These are phyloP conservation scores for Lineolata rhizophorae DNA, from an alignment of 495 filamentous ascomycete species.

Conservation along the genomic window DNA sequence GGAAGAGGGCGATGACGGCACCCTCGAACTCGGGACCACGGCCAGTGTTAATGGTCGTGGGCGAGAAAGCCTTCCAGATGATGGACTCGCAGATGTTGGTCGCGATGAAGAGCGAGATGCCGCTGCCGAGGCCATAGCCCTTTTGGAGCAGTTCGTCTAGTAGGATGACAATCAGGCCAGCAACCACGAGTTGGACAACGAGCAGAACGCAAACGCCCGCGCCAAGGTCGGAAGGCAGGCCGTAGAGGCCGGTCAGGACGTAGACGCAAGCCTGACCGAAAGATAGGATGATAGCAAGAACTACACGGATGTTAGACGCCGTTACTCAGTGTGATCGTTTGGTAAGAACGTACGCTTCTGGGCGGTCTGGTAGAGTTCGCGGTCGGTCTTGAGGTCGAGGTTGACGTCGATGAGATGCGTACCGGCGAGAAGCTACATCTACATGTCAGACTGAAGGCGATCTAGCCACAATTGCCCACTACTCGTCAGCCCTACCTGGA, in stretches of 20 bases:
- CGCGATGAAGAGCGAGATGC: conserved; percentile 98
- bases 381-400: conserved; percentile 87
- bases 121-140: conserved; percentile 93
- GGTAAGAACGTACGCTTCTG: conserved; percentile 45
- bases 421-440: conserved; percentile 73
- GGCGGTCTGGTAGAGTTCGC: conserved; percentile 97
- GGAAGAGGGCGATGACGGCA: conserved; percentile 95
- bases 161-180: conserved; percentile 95
- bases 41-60: conserved; percentile 97
- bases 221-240: conserved; percentile 84
- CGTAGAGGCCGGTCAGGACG: conserved; percentile 95
- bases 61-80: conserved; percentile 98
- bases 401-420: conserved; percentile 98
- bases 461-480: background rate
- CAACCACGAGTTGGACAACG: conserved; percentile 88
- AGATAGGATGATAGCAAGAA: conserved; percentile 93
- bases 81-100: conserved; percentile 99
- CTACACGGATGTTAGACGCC: conserved; percentile 7
- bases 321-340: background rate
- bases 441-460: too few relatives aligned
- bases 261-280: conserved; percentile 94
- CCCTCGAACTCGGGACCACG: conserved; percentile 98
- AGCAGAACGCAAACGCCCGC: conserved; percentile 94
- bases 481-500: conserved; percentile 35
- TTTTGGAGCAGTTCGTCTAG: conserved; percentile 98